Evolutionary conservation across 306 rosid genomes (phyloP), one percentile per base, ranked within the genome.

Genomic region (Cucurbita argyrosperma): DNA sequence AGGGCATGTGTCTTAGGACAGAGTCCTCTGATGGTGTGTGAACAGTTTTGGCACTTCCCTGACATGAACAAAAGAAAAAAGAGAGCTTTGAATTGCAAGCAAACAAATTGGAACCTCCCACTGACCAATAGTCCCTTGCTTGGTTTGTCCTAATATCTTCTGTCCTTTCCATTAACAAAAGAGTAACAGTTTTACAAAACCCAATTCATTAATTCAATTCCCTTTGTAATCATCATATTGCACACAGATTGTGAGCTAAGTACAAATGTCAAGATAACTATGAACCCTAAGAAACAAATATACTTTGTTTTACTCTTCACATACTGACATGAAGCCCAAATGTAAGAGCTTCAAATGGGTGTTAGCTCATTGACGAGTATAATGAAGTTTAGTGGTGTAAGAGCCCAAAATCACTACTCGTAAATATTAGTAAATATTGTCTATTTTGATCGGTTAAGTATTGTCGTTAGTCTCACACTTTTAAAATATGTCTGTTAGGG

Each of bases 11-110:
- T 50, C 11, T 49, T 49, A 14, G 30, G 16, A 60, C 74, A 49
- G 74, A 69, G 45, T 14, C 72, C 54, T 64, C 74, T 47, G 74
- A 69, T 47, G 58, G 74, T 49, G 58, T 49, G 58, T 69, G 57
- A 69, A 69, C 43, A 69, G 74, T 69, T 23, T 47, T 49, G 53
- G 74, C 74, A 70, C 74, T 50, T 70, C 30, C 74, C 74, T 69
- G 74, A 69, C 74, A 69, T 14, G 23, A 12, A 58, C 4, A 58
- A 10, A 35, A 10, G 35, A 8, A 38, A 16, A 62, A 14, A 84
- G 78, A 82, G 76, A 76, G 88, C 83, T 83, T 86, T 88, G 84
- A 90, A 86, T 82, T 86, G 90, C 87, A 80, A 82, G 38, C 87
- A 84, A 82, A 84, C 88, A 86, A 87, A 66, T 9, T 42, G 68